Percentiles rank a stretch among this genome's conserved stretches.
These are phyloP conservation scores for Lactarius quietus DNA, from an alignment of 768 basidiomycete genomes.

Conservation along the genomic window DNA sequence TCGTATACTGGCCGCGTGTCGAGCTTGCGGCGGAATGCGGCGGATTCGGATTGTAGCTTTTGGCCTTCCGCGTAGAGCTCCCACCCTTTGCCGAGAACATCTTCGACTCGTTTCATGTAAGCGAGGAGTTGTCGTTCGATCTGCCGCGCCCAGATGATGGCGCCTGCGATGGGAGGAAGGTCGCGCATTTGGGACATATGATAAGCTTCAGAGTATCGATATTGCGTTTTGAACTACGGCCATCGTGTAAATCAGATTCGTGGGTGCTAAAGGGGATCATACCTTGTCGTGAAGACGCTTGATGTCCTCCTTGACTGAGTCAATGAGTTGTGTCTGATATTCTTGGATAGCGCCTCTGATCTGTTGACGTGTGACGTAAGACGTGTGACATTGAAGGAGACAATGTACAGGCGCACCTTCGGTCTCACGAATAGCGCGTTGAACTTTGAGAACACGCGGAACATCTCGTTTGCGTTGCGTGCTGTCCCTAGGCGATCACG, in stretches of 20 bases:
- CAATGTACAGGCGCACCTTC: slow-evolving; percentile 53
- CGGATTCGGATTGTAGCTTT: slow-evolving; percentile 88
- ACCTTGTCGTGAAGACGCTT: slow-evolving; percentile 92
- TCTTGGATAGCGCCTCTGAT: slow-evolving; percentile 99
- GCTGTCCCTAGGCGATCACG: slow-evolving; percentile 92
- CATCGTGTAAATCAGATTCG: background rate
- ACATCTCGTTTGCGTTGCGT: slow-evolving; percentile 98
- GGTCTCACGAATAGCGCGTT: slow-evolving; percentile 95
- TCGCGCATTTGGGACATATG: slow-evolving; percentile 99
- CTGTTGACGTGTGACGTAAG: slow-evolving; percentile 37
- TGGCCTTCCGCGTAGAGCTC: slow-evolving; percentile 99
- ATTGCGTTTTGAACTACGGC: slow-evolving; percentile 87
- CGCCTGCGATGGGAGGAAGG: slow-evolving; percentile 94
- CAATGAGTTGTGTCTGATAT: slow-evolving; percentile 97
- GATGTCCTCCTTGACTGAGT: slow-evolving; percentile 98
- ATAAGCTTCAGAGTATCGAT: slow-evolving; percentile 91
- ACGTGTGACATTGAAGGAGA: background rate
- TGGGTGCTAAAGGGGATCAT: background rate
- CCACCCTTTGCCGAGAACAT: slow-evolving; percentile 98
- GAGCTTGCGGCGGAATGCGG: slow-evolving; percentile 92
- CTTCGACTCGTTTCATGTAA: slow-evolving; percentile 99
- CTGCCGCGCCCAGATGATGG: slow-evolving; percentile 99
- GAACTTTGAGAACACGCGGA: slow-evolving; percentile 97
- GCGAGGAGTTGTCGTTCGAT: slow-evolving; percentile 93
- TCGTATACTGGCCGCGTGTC: slow-evolving; percentile 93